These are phyloP conservation scores for Cytospora piceicola DNA, from an alignment of 2,329 filamentous ascomycete genomes.

Conservation along the genomic window DNA sequence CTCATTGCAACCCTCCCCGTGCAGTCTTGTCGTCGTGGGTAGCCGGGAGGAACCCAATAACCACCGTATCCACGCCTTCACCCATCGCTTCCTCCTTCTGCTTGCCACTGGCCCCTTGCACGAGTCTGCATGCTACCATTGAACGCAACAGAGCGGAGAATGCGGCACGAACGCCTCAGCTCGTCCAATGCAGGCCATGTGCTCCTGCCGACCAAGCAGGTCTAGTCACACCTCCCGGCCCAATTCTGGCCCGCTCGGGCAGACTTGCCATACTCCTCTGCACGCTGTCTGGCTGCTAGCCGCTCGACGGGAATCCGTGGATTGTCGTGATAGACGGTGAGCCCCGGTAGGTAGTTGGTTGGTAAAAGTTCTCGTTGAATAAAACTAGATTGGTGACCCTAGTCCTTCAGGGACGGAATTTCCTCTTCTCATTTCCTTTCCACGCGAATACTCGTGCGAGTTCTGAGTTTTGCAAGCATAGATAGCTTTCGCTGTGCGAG, in stretches of 20 bases:
- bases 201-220: slow-evolving; percentile 20
- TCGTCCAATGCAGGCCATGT: slow-evolving; percentile 26
- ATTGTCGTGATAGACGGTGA: slow-evolving; percentile 9
- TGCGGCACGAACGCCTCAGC: not conserved
- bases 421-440: slow-evolving; percentile 39
- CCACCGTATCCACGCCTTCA: not conserved
- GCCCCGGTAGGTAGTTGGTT: slow-evolving; percentile 20
- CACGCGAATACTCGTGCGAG: slow-evolving; percentile 38
- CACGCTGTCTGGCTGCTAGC: slow-evolving; percentile 27
- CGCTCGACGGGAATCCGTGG: slow-evolving; percentile 27
- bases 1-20: slow-evolving; percentile 28
- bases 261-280: slow-evolving; percentile 4
- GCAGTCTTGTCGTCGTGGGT: slow-evolving; percentile 24
- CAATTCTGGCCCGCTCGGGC: slow-evolving; percentile 22
- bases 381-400: slow-evolving; percentile 28
- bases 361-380: slow-evolving; percentile 9
- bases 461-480: slow-evolving; percentile 35
- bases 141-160: slow-evolving; percentile 16
- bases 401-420: slow-evolving; percentile 27
- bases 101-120: slow-evolving; percentile 23
- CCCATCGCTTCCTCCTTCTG: slow-evolving; percentile 1
- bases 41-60: slow-evolving; percentile 14
- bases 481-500: slow-evolving; percentile 50
- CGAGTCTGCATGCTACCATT: slow-evolving; percentile 20
- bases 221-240: slow-evolving; percentile 27